Evolutionary conservation across 2,329 filamentous ascomycete genomes (phyloP).

Genomic region (Aureobasidium sp.): DNA sequence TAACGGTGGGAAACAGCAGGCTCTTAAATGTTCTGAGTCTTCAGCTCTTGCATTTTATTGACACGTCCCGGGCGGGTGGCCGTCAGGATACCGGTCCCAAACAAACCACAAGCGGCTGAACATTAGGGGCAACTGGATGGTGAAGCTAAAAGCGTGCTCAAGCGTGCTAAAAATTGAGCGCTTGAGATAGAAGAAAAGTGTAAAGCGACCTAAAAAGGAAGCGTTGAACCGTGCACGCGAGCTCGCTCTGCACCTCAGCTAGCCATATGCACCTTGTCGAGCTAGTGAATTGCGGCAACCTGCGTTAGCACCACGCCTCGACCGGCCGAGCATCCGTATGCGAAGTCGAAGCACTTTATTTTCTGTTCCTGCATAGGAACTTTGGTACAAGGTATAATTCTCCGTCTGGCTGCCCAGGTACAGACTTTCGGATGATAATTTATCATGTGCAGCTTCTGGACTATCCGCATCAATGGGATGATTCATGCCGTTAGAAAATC

Average conservation of each 20-base stretch:
- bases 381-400: too few relatives aligned
- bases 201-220: constrained; percentile 8
- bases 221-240: background rate
- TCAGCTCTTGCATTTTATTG: background rate
- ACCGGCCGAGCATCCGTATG: background rate
- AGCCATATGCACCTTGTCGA: background rate
- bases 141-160: constrained; percentile 4
- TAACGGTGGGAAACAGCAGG: background rate
- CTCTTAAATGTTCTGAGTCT: background rate
- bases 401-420: too few relatives aligned
- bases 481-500: background rate
- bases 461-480: background rate
- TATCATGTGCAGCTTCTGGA: background rate
- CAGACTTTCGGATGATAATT: too few relatives aligned
- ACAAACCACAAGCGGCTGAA: constrained; percentile 6
- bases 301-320: background rate
- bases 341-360: background rate
- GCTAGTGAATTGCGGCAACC: background rate
- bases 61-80: background rate
- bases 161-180: background rate
- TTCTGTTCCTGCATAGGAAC: constrained; percentile 2
- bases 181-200: background rate
- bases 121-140: background rate
- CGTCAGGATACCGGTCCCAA: background rate
- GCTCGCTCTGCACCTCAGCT: constrained; percentile 2